Percentiles rank a stretch among this genome's conserved stretches.
Conservation (phyloP, 805 yeast species). For the Scheffersomyces spartinae region DNA sequence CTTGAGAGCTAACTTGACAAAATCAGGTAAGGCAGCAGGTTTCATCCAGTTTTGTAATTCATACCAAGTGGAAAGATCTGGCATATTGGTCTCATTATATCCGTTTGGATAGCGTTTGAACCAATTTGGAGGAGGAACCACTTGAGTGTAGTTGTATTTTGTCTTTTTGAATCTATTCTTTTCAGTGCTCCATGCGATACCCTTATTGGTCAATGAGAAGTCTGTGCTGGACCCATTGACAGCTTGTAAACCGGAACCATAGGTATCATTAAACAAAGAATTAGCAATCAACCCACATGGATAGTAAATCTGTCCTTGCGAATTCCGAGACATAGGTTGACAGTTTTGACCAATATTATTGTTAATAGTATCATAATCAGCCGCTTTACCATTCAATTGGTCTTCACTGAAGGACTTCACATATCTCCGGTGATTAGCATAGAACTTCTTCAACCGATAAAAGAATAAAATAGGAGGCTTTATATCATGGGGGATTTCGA, state of each 20-base stretch:
- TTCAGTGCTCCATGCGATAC: constrained; percentile 31
- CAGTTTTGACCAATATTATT: constrained; percentile 35
- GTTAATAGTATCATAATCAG: constrained; percentile 20
- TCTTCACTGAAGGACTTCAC: constrained; percentile 33
- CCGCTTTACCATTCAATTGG: constrained; percentile 29
- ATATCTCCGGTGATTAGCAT: constrained; percentile 33
- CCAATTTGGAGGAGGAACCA: constrained; percentile 37
- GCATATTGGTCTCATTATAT: constrained; percentile 30
- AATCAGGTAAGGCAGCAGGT: constrained; percentile 29
- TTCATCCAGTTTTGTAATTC: constrained; percentile 38
- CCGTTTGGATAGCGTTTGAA: constrained; percentile 30
- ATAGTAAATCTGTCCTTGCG: constrained; percentile 41
- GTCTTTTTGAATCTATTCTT: constrained; percentile 30
- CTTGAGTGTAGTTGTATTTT: constrained; percentile 21
- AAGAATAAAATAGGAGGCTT: constrained; percentile 30
- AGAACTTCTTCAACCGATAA: constrained; percentile 28
- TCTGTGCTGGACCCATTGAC: constrained; percentile 24
- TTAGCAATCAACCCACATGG: constrained; percentile 85
- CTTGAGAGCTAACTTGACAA: constrained; percentile 42
- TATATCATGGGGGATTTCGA: constrained; percentile 20
- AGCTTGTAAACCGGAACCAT: constrained; percentile 15
- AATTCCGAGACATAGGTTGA: constrained; percentile 25
- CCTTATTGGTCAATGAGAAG: constrained; percentile 24
- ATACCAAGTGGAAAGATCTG: constrained; percentile 31
- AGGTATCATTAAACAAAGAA: constrained; percentile 70